Base-by-base conservation (phyloP, 2,329 filamentous ascomycete genomes). In the Beauveria bassiana region DNA sequence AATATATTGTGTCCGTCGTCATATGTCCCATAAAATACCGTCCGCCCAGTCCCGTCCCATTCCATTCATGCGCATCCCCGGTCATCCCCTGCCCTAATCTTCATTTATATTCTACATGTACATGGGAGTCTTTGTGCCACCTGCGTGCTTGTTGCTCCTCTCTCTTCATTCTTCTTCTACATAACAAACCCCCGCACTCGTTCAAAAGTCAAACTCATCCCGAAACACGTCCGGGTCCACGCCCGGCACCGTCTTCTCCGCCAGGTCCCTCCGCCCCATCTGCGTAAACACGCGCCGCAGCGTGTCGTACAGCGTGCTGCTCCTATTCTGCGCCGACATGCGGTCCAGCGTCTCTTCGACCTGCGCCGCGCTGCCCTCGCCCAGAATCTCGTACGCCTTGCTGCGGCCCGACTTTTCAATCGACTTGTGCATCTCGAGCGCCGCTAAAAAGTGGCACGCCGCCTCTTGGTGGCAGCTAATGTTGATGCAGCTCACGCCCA, bases 401-500 rank as follows among this genome's bases (percentile, higher is more conserved):
- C 91, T 88, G 62, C 91, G 84, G 5, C 91, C 92, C 70, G 92
- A 90, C 69, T 86, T 85, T 77, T 97, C 93, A 16, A 96, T 91
- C 7, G 92, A 87, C 73, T 95, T 93, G 80, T 99, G 95, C 93
- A 99, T 97, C 60, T 89, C 88, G 55, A 99, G 81, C 1, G 95
- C 93, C 3, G 93, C 91, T 16, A 99, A 84, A 62, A 99, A 84
- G 76, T 99, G 95, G 64, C 91, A 89, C 2, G 95, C 95, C 0
- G 95, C 95, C 77, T 98, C 91, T 18, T 90, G 88, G 73, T 92
- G 93, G 75, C 93, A 97, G 60, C 93, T 93, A 68, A 98, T 96
- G 76, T 98, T 98, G 74, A 99, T 98, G 75, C 95, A 98, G 63
- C 86, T 91, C 10, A 98, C 95, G 51, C 95, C 95, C 1, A 99